A percentile compares a stretch with the other conserved stretches of the same genome.
These are phyloP conservation scores for Phyllosticta citribraziliensis DNA, from an alignment of 2,329 filamentous ascomycete genomes.

Conservation along the genomic window DNA sequence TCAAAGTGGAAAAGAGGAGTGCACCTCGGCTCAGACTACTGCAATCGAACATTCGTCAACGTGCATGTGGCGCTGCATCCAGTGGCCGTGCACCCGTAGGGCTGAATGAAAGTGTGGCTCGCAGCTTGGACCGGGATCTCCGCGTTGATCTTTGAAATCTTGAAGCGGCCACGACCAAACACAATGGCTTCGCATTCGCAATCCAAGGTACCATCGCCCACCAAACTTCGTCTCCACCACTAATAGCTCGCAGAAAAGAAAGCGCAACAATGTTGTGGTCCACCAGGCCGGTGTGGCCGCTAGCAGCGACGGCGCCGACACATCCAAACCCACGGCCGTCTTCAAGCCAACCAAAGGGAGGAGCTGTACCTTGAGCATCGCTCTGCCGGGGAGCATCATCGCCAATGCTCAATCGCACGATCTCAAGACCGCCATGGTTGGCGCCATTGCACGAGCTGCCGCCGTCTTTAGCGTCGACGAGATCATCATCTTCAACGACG, in stretches of 20 bases:
- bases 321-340: slow-evolving; percentile 58
- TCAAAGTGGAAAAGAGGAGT: too few relatives aligned
- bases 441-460: slow-evolving; percentile 68
- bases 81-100: not conserved
- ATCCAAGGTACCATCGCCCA: not conserved
- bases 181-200: slow-evolving; percentile 5
- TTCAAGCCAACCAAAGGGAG: slow-evolving; percentile 57
- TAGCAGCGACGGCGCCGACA: slow-evolving; percentile 31
- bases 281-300: slow-evolving; percentile 11
- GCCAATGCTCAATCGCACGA: slow-evolving; percentile 63
- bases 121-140: not conserved
- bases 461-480: slow-evolving; percentile 81
- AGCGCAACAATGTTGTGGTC: slow-evolving; percentile 14
- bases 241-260: slow-evolving; percentile 16
- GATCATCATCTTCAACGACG: slow-evolving; percentile 72
- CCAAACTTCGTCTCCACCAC: too few relatives aligned
- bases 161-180: not conserved
- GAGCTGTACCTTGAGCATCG: slow-evolving; percentile 66
- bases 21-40: too few relatives aligned
- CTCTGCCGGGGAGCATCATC: slow-evolving; percentile 68
- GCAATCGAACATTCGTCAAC: too few relatives aligned
- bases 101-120: not conserved
- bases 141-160: slow-evolving; percentile 1
- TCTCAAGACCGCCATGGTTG: slow-evolving; percentile 62
- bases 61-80: not conserved